Base-by-base conservation (phyloP, 1,139 yeast genomes). In the Suhomyces bribrorum region DNA sequence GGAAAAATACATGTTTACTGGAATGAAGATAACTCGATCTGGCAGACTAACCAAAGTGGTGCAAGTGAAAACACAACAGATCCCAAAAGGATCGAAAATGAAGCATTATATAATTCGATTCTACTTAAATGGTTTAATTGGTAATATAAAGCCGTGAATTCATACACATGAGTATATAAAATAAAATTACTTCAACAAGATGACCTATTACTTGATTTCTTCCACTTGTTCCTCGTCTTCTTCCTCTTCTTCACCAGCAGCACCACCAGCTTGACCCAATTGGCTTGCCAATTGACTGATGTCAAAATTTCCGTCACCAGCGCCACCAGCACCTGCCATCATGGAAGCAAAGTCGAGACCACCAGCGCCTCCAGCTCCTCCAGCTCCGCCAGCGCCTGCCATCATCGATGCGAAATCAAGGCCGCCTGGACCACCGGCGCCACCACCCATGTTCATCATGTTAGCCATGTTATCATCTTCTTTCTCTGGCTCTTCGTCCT, bases 251-350 rank as follows among this genome's bases (percentile, higher is more conserved):
- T 46, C 47, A 4, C 48, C 69, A 36, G 57, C 45, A 29, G 51
- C 48, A 26, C 36, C 58, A 43, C 71, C 72, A 31, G 70, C 72
- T 50, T 64, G 67, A 31, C 75, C 75, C 54, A 69, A 66, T 60
- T 69, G 74, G 46, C 70, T 62, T 29, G 75, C 74, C 48, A 69
- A 66, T 31, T 62, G 49, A 42, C 66, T 62, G 46, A 66, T 61
- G 37, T 56, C 60, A 23, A 56, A 54, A 38, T 55, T 45, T 38
- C 59, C 46, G 42, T 53, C 47, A 23, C 64, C 66, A 15, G 57
- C 59, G 14, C 57, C 59, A 17, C 53, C 54, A 18, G 46, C 48
- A 22, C 54, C 50, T 36, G 49, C 54, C 56, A 56, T 50, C 48
- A 53, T 41, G 37, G 51, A 49, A 12, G 56, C 43, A 29, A 56